Evolutionary conservation across 768 basidiomycete genomes (phyloP).

Genomic region (Pleurotus tuber-regium): DNA sequence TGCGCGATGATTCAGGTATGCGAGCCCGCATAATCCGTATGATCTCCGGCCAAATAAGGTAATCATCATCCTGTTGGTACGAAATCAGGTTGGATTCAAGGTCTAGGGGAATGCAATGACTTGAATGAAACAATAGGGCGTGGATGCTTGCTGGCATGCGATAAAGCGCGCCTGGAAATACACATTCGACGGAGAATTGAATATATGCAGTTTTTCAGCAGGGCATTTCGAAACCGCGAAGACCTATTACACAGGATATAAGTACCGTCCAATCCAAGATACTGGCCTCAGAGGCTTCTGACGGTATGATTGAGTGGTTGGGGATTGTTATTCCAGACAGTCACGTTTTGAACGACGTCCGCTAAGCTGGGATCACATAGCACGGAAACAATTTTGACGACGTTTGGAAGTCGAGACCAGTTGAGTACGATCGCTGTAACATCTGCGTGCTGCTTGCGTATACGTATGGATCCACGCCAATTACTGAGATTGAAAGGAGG

Average conservation of each 20-base stretch:
- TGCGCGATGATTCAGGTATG: constrained; percentile 23
- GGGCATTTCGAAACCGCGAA: constrained; percentile 42
- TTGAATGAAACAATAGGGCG: constrained; percentile 63
- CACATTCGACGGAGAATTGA: constrained; percentile 54
- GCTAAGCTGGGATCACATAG: constrained; percentile 48
- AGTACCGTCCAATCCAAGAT: background rate
- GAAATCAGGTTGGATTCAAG: constrained; percentile 4
- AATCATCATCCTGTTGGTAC: constrained; percentile 61
- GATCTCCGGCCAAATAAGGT: constrained; percentile 55
- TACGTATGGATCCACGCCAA: too few species aligned
- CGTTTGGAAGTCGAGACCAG: constrained; percentile 66
- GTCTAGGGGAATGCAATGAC: constrained; percentile 24
- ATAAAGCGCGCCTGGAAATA: constrained; percentile 64
- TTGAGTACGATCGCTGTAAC: constrained; percentile 61
- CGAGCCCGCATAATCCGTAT: constrained; percentile 47
- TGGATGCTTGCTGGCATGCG: constrained; percentile 49
- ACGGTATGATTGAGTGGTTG: constrained; percentile 40
- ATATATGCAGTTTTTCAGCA: constrained; percentile 41
- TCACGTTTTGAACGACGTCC: constrained; percentile 43
- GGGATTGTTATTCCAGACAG: constrained; percentile 67
- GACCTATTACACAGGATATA: constrained; percentile 26
- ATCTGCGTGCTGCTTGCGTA: constrained; percentile 29
- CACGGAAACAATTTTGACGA: constrained; percentile 48
- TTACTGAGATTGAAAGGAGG: too few species aligned
- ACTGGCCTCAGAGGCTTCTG: constrained; percentile 13